Evolutionary conservation across 768 basidiomycete species (phyloP), one percentile per base, ranked within the genome.

Genomic region (Lactifluus subvellereus): DNA sequence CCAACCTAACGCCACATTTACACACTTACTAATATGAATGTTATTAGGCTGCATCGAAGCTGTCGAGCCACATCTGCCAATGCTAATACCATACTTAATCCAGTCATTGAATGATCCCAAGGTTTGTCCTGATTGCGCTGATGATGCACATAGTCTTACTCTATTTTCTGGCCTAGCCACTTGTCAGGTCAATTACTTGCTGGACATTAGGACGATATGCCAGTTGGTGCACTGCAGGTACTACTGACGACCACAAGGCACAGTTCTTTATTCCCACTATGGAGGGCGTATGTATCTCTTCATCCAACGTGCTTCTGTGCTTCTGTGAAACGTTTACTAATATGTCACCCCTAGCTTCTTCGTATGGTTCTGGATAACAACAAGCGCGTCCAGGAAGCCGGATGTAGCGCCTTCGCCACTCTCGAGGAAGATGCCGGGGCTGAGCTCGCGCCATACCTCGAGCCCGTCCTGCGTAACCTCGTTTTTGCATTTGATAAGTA

Each of bases 201-300:
- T 99, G 97, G 97, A 98, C 96, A 0, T 81, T 99, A n/a, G 96
- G 97, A 16, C 88, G 97, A 55, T 99, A 99, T 75, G 93, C 96
- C 37, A 93, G 90, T 71, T 99, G 97, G 97, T 93, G 90, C 69
- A 92, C 91, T n/a, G 86, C 89, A 71, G 82, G 84, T 32, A 79
- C 82, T 63, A 88, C 88, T 3, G 88, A 91, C 60, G 93, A 94
- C 56, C 94, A 96, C 78, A 91, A 90, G 75, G 87, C 81, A 58
- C 81, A 80, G 59, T 98, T 88, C 77, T 99, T 99, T 72, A 87
- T 98, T 35, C 97, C 97, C 0, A 96, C 94, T 14, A 91, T 99
- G 87, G 97, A 99, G 80, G 97, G 95, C 20, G 96, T 98, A 72
- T 72, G 62, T 63, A 59, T 59, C 22, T 32, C 35, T 47, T 62